A percentile compares a stretch with the other conserved stretches of the same genome.
Conservation (phyloP, 257 asterid species). For the Solanum piurae region DNA sequence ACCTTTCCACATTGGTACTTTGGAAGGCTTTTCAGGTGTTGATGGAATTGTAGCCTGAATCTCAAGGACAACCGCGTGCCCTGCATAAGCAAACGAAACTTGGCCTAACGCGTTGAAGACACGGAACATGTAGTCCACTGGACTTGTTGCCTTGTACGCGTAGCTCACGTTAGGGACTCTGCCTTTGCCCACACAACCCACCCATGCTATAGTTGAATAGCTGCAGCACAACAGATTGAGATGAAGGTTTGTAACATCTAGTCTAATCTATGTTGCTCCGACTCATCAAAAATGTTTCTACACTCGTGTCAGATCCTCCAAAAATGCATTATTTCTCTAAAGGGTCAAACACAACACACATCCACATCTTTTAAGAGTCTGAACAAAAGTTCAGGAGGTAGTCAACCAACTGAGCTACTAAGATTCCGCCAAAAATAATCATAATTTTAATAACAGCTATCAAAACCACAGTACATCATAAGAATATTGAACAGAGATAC, state of each 20-base stretch:
- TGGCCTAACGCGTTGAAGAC: conserved; percentile 72
- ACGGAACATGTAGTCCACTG: conserved; percentile 49
- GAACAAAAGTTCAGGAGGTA: background rate
- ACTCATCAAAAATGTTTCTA: background rate
- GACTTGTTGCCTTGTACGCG: conserved; percentile 44
- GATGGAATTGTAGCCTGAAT: conserved; percentile 91
- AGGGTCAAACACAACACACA: background rate
- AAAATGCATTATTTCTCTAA: background rate
- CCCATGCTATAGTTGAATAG: conserved; percentile 87
- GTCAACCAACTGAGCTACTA: background rate
- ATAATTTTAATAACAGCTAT: too few species aligned
- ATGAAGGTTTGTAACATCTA: background rate
- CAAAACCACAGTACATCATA: background rate
- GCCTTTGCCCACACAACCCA: conserved; percentile 51
- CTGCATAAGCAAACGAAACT: conserved; percentile 78
- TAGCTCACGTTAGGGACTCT: conserved; percentile 58
- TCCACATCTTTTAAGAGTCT: background rate
- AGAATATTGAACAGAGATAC: too few species aligned
- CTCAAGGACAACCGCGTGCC: conserved; percentile 79
- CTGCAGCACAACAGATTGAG: conserved; percentile 14
- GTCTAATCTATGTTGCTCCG: background rate
- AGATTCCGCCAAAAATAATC: background rate
- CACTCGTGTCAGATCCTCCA: background rate
- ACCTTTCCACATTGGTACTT: conserved; percentile 86
- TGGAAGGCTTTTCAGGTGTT: conserved; percentile 81